Evolutionary conservation across 768 basidiomycete genomes (phyloP).

Genomic region (Hebeloma cylindrosporum): DNA sequence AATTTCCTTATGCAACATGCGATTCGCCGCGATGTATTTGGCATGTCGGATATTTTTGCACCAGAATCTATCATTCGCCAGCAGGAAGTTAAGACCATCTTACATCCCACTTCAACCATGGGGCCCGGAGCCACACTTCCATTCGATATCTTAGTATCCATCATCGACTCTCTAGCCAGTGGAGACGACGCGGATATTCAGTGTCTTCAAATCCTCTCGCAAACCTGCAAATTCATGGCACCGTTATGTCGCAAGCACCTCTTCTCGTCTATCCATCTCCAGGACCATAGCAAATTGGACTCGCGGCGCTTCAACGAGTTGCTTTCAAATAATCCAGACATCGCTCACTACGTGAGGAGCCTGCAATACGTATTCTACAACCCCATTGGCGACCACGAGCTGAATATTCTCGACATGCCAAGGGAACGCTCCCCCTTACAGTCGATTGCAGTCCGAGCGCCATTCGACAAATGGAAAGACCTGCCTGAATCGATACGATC

Average conservation of each 20-base stretch:
- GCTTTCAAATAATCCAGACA: neutral
- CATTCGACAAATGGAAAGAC: neutral
- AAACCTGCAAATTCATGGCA: neutral
- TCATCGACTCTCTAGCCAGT: neutral
- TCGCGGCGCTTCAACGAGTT: neutral
- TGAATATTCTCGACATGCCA: neutral
- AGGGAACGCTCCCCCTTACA: neutral
- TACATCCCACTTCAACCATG: too few relatives aligned
- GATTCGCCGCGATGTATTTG: too few relatives aligned
- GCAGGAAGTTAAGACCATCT: too few relatives aligned
- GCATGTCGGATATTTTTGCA: too few relatives aligned
- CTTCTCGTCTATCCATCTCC: neutral
- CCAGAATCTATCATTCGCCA: too few relatives aligned
- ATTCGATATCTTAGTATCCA: neutral
- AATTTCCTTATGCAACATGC: too few relatives aligned
- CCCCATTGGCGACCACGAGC: neutral
- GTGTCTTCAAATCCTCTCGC: neutral
- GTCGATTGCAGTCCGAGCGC: neutral
- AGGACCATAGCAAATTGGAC: neutral
- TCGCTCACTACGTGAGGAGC: neutral
- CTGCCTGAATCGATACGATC: neutral
- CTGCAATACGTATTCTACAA: neutral
- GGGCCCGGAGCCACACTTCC: neutral
- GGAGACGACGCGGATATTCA: neutral
- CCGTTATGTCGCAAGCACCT: constrained; percentile 1